phyloP scores from a whole-genome alignment of 2,329 filamentous ascomycete species.

The Botrytis porri region DNA sequence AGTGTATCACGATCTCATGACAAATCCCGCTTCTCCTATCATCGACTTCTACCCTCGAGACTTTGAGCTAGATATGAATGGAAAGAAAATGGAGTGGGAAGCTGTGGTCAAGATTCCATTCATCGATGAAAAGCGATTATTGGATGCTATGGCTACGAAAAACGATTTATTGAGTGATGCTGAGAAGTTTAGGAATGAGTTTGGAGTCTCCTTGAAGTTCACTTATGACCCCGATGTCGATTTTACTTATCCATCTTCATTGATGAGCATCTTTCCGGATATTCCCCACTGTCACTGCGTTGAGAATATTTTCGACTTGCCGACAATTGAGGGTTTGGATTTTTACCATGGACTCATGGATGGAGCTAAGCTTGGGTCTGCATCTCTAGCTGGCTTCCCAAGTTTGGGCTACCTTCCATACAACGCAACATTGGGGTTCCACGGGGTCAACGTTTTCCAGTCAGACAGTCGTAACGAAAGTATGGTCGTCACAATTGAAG shows the following conservation, averaged over 20 bases:
- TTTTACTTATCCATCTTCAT: conserved; percentile 81
- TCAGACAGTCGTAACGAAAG: conserved; percentile 95
- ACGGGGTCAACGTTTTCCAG: conserved; percentile 92
- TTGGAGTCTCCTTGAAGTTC: conserved; percentile 91
- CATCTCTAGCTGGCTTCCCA: conserved; percentile 91
- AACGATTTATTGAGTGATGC: conserved; percentile 74
- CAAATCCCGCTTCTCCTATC: conserved; percentile 82
- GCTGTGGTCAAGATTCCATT: conserved; percentile 99
- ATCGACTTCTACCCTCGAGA: conserved; percentile 97
- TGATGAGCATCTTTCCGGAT: conserved; percentile 88
- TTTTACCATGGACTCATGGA: conserved; percentile 80
- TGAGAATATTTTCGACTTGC: conserved; percentile 94
- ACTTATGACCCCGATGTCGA: conserved; percentile 75
- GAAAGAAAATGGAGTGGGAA: conserved; percentile 99
- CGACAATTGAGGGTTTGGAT: conserved; percentile 84
- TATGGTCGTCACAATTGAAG: conserved; percentile 82
- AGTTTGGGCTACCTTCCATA: conserved; percentile 84
- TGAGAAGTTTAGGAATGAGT: conserved; percentile 81
- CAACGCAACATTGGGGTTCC: conserved; percentile 76
- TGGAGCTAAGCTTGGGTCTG: conserved; percentile 75
- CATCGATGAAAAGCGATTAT: conserved; percentile 85
- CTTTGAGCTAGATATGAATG: conserved; percentile 98
- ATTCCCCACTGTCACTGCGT: conserved; percentile 83
- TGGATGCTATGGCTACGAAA: conserved; percentile 81
- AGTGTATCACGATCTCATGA: conserved; percentile 92